Evolutionary conservation across 805 yeast species (phyloP).

Genomic region (Wickerhamomyces xylosicus): DNA sequence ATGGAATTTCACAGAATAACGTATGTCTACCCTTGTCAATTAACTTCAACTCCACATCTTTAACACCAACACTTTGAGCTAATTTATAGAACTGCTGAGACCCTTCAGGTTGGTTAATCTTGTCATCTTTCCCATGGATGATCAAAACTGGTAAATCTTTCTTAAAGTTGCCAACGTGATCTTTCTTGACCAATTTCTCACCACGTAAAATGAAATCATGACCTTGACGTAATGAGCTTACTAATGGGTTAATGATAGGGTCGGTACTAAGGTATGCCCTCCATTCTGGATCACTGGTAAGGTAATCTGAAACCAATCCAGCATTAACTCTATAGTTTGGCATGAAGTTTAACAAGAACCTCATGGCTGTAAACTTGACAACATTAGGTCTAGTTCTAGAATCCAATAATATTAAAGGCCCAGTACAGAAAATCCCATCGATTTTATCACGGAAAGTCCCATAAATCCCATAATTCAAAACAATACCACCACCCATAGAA

Average conservation of each 20-base stretch:
- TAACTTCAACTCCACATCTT: conserved; percentile 12
- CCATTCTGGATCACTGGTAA: conserved; percentile 41
- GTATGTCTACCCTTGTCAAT: conserved; percentile 31
- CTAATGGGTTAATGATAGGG: conserved; percentile 32
- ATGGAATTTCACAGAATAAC: conserved; percentile 35
- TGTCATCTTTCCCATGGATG: conserved; percentile 55
- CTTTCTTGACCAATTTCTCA: conserved; percentile 30
- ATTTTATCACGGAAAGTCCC: conserved; percentile 41
- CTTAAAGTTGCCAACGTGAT: conserved; percentile 20
- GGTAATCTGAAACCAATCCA: conserved; percentile 36
- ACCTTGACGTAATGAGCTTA: conserved; percentile 46
- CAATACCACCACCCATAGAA: conserved; percentile 78
- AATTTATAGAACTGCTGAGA: conserved; percentile 10
- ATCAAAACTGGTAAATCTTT: conserved; percentile 38
- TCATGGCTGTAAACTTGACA: conserved; percentile 29
- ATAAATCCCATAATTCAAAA: conserved; percentile 45
- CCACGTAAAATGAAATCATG: conserved; percentile 58
- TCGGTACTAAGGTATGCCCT: conserved; percentile 32
- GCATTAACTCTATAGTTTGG: conserved; percentile 48
- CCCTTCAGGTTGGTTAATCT: conserved; percentile 35
- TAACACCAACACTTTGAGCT: conserved; percentile 2
- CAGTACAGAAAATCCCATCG: conserved; percentile 38
- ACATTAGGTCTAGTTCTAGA: conserved; percentile 48
- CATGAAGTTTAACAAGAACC: conserved; percentile 27
- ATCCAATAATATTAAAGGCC: conserved; percentile 51